phyloP scores from a whole-genome alignment of 2,329 filamentous ascomycete genomes.

The Pseudogymnoascus sp. region DNA sequence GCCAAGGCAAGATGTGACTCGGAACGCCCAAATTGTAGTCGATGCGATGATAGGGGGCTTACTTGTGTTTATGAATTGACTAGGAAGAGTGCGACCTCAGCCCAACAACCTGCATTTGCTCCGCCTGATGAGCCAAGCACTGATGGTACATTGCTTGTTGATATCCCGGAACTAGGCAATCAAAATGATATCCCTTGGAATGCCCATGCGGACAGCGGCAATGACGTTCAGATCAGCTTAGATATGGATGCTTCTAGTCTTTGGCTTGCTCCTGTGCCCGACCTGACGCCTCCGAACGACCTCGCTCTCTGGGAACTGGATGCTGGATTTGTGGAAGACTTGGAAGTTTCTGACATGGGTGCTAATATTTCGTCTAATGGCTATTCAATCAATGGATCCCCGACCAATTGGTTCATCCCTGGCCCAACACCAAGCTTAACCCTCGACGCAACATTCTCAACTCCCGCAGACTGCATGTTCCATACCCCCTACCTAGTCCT shows the following conservation, averaged over 20 bases:
- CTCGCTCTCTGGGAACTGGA: conserved; percentile 12
- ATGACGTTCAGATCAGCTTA: conserved; percentile 11
- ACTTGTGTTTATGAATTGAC: conserved; percentile 15
- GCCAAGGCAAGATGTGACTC: conserved; percentile 16
- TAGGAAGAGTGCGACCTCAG: conserved; percentile 11
- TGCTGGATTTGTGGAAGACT: conserved; percentile 15
- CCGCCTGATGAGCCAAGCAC: conserved; percentile 10
- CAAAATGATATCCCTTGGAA: conserved; percentile 11
- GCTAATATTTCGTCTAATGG: conserved; percentile 6
- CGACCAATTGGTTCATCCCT: conserved; percentile 12
- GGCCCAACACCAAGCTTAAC: conserved; percentile 14
- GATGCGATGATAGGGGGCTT: conserved; percentile 12
- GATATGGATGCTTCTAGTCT: conserved; percentile 3
- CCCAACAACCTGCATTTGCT: conserved; percentile 13
- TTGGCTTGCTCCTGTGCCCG: conserved; percentile 9
- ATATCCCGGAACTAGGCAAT: conserved; percentile 4
- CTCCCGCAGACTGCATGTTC: conserved; percentile 17
- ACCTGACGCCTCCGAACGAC: conserved; percentile 12
- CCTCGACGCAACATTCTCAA: conserved; percentile 15
- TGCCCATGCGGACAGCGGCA: background rate
- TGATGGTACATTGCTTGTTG: conserved; percentile 13
- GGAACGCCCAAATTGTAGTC: conserved; percentile 14
- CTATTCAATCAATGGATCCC: background rate
- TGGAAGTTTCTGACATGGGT: conserved; percentile 13
- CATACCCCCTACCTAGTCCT: conserved; percentile 17